Base-by-base conservation (phyloP, 2,329 filamentous ascomycete species). In the Aspergillus calidoustus region DNA sequence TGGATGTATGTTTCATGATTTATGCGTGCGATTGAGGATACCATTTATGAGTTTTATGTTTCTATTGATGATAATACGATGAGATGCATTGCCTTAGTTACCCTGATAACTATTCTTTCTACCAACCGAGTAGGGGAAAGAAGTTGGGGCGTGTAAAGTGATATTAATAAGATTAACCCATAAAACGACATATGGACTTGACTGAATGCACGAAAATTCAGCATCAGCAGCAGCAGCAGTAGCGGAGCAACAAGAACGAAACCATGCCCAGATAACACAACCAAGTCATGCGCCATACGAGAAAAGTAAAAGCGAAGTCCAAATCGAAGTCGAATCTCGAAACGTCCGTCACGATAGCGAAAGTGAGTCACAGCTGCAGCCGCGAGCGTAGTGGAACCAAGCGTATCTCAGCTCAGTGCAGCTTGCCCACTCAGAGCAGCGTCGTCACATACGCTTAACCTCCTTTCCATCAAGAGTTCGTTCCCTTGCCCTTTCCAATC, bases 21-120 rank as follows among this genome's bases (percentile, higher is more conserved):
- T 60, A 13, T 51, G 34, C 44, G 46, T 56, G 41, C 41, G 23
- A 48, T 51, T 43, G 54, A 44, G 25, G 19, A 59, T 62, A 52
- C 25, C 54, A 59, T 43, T 48, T 54, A 46, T 25, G 28, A 28
- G 34, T 41, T 7, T 41, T n/a, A 34, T 38, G 43, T 44, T 31
- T 56, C n/a, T 19, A 48, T 38, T 57, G 34, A 59, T 38, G 9
- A 41, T 59, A 46, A 51, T 56, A 47, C 57, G 41, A 48, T 43
- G 19, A 23, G 17, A 47, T 19, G 34, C 48, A 41, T 34, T 41
- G 28, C 8, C 19, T 48, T 13, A 41, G 2, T 41, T 15, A 15
- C 11, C 15, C 5, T 41, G 13, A 15, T 15, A 15, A 8, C 11
- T 15, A 15, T 15, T 15, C 34, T 2, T 41, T 41, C 34, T 17